Percentiles rank a stretch among this genome's conserved stretches.
Conservation (phyloP, 164 flowering plant genomes). For the Malania oleifera region DNA sequence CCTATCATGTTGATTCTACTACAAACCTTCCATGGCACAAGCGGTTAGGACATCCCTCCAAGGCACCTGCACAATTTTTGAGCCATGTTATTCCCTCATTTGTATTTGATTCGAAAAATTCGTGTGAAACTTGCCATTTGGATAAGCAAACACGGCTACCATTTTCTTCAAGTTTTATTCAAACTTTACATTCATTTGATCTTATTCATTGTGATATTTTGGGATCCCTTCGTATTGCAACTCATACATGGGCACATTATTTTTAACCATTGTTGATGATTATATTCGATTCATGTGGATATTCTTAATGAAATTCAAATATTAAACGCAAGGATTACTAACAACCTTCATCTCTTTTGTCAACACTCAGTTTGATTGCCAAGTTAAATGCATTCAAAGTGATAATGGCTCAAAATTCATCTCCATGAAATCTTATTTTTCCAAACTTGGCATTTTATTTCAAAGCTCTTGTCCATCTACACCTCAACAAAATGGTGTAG, state of each 20-base stretch:
- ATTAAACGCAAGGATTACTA: neutral
- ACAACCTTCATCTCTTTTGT: neutral
- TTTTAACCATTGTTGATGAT: too few species aligned
- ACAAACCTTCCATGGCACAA: neutral
- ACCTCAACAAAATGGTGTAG: neutral
- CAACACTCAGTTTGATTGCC: slow-evolving; percentile 1
- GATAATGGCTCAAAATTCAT: neutral
- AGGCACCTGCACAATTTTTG: neutral
- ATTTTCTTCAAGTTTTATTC: neutral
- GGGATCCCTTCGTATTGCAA: too few species aligned
- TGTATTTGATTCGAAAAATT: neutral
- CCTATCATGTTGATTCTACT: neutral
- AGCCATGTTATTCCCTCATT: neutral
- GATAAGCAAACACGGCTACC: neutral
- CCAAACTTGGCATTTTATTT: neutral
- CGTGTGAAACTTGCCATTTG: neutral
- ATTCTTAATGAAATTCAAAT: slow-evolving; percentile 3
- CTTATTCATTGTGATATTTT: too few species aligned
- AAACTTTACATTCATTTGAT: neutral
- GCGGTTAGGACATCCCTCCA: slow-evolving; percentile 1
- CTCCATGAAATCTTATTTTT: neutral
- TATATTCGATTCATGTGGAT: neutral
- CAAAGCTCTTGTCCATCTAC: slow-evolving; percentile 5
- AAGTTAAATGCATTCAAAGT: too few species aligned
- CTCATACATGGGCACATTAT: too few species aligned